Base-by-base conservation (phyloP, 306 rosid genomes). In the Quercus rubra region DNA sequence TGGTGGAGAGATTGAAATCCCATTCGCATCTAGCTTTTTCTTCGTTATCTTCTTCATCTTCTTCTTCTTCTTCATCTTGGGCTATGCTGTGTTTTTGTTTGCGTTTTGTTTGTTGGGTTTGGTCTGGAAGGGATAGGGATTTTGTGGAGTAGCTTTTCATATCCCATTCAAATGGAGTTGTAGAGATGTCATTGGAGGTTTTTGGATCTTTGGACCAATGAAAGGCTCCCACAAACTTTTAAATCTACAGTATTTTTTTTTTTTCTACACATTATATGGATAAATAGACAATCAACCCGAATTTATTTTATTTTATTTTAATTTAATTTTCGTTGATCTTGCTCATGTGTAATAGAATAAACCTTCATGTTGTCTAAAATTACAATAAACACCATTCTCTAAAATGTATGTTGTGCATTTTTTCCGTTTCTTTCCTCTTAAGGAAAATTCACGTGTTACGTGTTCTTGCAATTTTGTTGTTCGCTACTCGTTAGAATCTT, bases 91-190 rank as follows among this genome's bases (percentile, higher is more conserved):
- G 8, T 19, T 62, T 74, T 23, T 23, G 61, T 12, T 54, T 20
- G 62, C 18, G 70, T 81, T 46, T 58, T 57, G n/a, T 27, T 70
- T 67, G 20, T 35, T 59, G 9, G 71, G 56, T 9, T 30, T 46
- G n/a, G 54, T 62, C 77, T 51, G 59, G 43, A 35, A 33, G 72
- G 75, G 15, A 73, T 62, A 33, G 74, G 75, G 15, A 73, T 62
- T 59, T 49, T 62, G 91, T 6, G 59, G 83, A 77, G 41, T 52
- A 31, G 77, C 77, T 81, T 83, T 81, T 84, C 91, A 90, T 88
- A 61, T 82, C 83, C 93, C 91, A 84, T 84, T 80, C 88, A 84
- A 83, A 80, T 68, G 83, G 33, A 33, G 46, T 11, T 10, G 78
- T 54, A 70, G 46, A 10, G 85, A 78, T 21, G 79, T 62, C 12